Conservation (phyloP, 176 grass and related monocot species). For the Avena insularis region DNA sequence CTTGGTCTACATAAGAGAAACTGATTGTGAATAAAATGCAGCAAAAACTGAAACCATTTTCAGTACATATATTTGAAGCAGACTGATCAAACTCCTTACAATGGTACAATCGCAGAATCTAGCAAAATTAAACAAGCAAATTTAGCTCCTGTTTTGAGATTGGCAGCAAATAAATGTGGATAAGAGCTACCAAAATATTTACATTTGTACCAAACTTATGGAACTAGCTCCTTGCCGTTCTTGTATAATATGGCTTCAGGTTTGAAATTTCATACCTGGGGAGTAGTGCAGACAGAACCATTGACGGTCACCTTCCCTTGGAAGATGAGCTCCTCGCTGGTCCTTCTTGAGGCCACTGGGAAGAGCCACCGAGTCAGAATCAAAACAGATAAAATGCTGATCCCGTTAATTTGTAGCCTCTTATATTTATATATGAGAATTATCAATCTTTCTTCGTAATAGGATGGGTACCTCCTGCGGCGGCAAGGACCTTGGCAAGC, state of each 20-base stretch:
- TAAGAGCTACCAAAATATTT: not conserved
- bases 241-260: not conserved
- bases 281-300: constrained; percentile 80
- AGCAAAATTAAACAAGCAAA: not conserved
- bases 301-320: constrained; percentile 98
- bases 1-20: constrained; percentile 65
- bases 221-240: constrained; percentile 15
- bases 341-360: constrained; percentile 91
- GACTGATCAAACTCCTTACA: not conserved
- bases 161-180: constrained; percentile 6
- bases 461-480: constrained; percentile 71
- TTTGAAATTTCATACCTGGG: constrained; percentile 66
- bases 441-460: not conserved
- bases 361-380: constrained; percentile 32
- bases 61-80: constrained; percentile 1
- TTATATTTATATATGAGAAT: not conserved
- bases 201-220: not conserved
- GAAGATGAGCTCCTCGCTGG: constrained; percentile 88
- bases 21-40: not conserved
- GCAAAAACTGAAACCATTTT: not conserved
- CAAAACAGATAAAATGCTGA: not conserved
- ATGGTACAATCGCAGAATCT: not conserved
- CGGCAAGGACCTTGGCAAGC: constrained; percentile 81
- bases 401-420: not conserved
- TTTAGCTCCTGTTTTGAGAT: not conserved